Base-by-base conservation (phyloP, 2,329 filamentous ascomycete species). In the Gnomoniopsis sp. region DNA sequence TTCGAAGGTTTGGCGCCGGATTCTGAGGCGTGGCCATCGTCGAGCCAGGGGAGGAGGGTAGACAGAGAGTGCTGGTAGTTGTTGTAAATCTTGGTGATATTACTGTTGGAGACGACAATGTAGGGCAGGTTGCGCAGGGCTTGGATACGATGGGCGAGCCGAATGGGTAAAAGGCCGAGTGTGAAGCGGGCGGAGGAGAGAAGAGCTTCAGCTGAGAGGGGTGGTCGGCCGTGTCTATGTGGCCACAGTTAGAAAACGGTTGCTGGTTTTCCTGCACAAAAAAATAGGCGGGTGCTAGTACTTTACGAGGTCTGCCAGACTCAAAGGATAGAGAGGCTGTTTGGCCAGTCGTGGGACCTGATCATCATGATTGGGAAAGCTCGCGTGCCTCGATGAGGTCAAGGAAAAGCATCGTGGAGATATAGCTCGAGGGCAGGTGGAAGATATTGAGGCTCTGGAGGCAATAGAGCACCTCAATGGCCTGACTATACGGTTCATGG, bases 21-120 rank as follows among this genome's bases (percentile, higher is more conserved):
- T 14, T 14, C 19, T 17, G 57, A 44, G 17, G 57, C 57, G 34
- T 38, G 22, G 11, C 34, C 46, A 69, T 89, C 68, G 41, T 57
- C 53, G 50, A 58, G 69, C 77, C 93, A 97, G 6, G 93, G 93
- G 3, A 98, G 83, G 17, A 99, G 81, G 1, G 92, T 96, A 2
- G 90, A 93, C 21, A 99, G 79, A 2, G 92, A 96, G 74, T 97
- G 93, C 48, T 96, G 81, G 73, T 99, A 99, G 75, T 97, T 98
- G 74, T 90, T 88, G 79, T 98, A 96, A 64, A 99, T 99, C 68
- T 89, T 88, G 26, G 88, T 90, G 66, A 99, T 92, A 71, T 97
- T 91, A 1, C 92, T 91, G 71, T 99, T 98, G n/a, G 93, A 93
- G 26, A 99, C 95, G 57, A 99, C 93, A 64, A 99, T 98, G 74